Evolutionary conservation across 2,329 filamentous ascomycete species (phyloP), one percentile per base, ranked within the genome.

Genomic region (Ceratocystis cacaofunesta): DNA sequence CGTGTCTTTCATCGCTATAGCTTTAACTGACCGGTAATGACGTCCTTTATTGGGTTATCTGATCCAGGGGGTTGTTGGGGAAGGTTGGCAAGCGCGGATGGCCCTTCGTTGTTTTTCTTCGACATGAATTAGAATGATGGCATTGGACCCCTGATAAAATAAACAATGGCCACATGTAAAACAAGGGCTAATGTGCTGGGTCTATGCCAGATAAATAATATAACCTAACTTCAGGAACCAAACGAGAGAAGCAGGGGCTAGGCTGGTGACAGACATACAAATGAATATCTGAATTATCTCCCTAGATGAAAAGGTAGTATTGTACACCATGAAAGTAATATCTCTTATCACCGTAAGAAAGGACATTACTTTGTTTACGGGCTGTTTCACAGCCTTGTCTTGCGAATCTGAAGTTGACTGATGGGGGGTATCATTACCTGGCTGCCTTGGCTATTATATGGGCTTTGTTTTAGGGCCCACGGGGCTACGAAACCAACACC

Each of bases 331-430:
- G 12, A 36, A 58, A 17, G 10, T 12, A 12, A 15, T n/a, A 58
- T 32, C 25, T 5, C 52, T 12, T 28, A 30, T 30, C 1, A 22
- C 46, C 46, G 5, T 3, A 22, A 50, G 17, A 50, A 19, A 50
- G 32, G 2, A 12, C 48, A 22, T 19, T 32, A 8, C 4, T 36
- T 58, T 1, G 25, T 57, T 50, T 58, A 58, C 52, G 52, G 52
- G 15, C 52, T 25, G 52, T 58, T 58, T 58, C 52, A 58, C 28
- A 32, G 52, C 25, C 52, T 58, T 58, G 52, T 58, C 25, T 58
- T 58, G 46, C 22, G 3, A 22, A 22, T n/a, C 17, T 50, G n/a
- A 15, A n/a, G 17, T 7, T 50, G 17, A 50, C 22, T 50, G 46
- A 22, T n/a, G 17, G 17, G 17, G 46, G 17, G 19, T n/a, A 28